These are phyloP conservation scores for Cryoendolithus antarcticus DNA, from an alignment of 2,329 filamentous ascomycete genomes.

Conservation along the genomic window DNA sequence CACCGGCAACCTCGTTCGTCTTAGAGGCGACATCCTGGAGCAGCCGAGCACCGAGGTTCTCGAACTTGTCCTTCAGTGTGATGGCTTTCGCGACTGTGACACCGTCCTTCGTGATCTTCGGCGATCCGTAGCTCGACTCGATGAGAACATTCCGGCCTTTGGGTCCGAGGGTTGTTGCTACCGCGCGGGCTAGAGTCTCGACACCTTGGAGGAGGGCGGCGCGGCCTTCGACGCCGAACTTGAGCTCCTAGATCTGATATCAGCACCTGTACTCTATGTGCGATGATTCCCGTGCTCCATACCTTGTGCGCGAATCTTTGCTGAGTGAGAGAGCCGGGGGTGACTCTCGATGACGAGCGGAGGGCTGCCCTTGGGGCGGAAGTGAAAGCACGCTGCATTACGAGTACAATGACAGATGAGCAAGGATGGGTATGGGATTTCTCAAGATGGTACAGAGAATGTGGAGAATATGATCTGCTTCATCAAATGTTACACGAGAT, in stretches of 20 bases:
- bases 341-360: conserved; percentile 52
- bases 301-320: conserved; percentile 97
- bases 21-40: conserved; percentile 97
- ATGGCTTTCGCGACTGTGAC: conserved; percentile 60
- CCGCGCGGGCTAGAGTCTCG: conserved; percentile 90
- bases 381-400: conserved; percentile 90
- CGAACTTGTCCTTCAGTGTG: conserved; percentile 94
- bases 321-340: conserved; percentile 58
- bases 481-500: no score
- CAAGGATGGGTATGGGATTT: conserved; percentile 5
- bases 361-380: conserved; percentile 68
- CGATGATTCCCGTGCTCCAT: conserved; percentile 20
- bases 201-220: conserved; percentile 84
- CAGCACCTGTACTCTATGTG: conserved; percentile 14
- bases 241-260: conserved; percentile 60
- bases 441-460: no score
- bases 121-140: conserved; percentile 95
- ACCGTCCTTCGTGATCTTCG: conserved; percentile 90
- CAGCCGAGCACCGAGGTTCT: conserved; percentile 94
- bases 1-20: conserved; percentile 98
- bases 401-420: conserved; percentile 9
- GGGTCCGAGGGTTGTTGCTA: conserved; percentile 89
- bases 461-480: conserved; percentile 71
- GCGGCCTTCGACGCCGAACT: conserved; percentile 92
- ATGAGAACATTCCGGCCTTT: conserved; percentile 98